Conservation (phyloP, 2,329 filamentous ascomycete genomes). For the Chrysosporium keratinophilum region DNA sequence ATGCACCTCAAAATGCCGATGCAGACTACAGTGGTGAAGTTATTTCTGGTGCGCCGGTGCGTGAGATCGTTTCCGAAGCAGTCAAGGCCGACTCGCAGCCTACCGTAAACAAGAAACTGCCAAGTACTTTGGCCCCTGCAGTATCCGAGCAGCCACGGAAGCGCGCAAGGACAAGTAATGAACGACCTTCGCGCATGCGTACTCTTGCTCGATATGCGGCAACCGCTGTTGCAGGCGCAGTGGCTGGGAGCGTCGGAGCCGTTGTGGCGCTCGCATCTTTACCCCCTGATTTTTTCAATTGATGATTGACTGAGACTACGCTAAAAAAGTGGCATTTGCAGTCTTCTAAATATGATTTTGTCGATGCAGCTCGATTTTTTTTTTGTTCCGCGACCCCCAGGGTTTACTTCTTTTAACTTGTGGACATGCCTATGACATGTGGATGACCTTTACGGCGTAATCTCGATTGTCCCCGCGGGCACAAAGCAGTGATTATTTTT, state of each 20-base stretch:
- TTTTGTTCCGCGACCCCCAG: no score
- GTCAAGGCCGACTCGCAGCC: background rate
- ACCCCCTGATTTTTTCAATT: conserved; percentile 36
- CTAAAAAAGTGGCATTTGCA: no score
- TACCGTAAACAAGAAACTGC: conserved; percentile 15
- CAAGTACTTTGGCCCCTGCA: conserved; percentile 14
- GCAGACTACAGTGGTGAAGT: background rate
- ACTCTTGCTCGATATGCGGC: conserved; percentile 28
- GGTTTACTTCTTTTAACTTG: background rate
- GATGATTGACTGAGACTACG: conserved; percentile 8
- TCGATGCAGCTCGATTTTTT: no score
- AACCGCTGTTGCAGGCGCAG: conserved; percentile 31
- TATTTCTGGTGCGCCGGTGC: conserved; percentile 9
- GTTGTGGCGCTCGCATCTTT: conserved; percentile 34
- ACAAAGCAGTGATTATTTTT: no score
- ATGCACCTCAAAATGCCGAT: background rate
- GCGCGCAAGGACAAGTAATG: conserved; percentile 20
- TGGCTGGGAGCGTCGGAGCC: conserved; percentile 35
- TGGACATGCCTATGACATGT: no score
- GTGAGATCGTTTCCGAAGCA: background rate
- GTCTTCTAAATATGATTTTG: no score
- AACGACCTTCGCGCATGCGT: conserved; percentile 17
- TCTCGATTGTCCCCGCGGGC: no score
- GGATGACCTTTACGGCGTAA: no score
- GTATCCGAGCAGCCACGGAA: conserved; percentile 22